Base-by-base conservation (phyloP, 805 yeast genomes). In the Yamadazyma akitaensis region DNA sequence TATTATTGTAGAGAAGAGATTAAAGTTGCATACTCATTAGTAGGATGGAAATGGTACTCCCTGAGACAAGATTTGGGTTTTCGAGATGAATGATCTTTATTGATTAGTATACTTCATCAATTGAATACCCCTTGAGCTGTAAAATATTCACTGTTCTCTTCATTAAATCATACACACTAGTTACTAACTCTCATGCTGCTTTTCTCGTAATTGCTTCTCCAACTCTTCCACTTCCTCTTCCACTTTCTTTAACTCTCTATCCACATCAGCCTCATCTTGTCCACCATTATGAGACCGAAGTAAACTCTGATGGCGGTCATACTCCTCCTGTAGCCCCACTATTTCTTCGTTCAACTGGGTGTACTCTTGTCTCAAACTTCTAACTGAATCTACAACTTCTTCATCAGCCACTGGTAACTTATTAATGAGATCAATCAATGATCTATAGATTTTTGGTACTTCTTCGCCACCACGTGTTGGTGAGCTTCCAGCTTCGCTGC, bases 151-250 rank as follows among this genome's bases (percentile, higher is more conserved):
- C 10, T 28, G n/a, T 28, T 12, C n/a, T 28, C 3, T 28, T 28
- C 32, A 28, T 28, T 28, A 28, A 9, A 28, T 28, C 32, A 28
- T 32, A 13, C 21, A 16, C 19, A 10, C 12, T 8, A 24, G 11
- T 16, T 31, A 31, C 30, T 17, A 33, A 11, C 21, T 13, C 38
- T n/a, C 10, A 9, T 34, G 34, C 28, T 18, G 25, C 35, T 40
- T 34, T 16, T 36, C 41, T 18, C 18, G 51, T 30, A 78, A 51
- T 43, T 72, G 65, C 16, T 49, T 53, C 47, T 79, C 79, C 32
- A 81, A 58, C 17, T 57, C 58, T 38, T 51, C 59, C 8, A 81
- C 72, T 53, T 76, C 81, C 16, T 58, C 63, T 51, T 75, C 79
- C 50, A 77, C 84, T 32, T 60, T 60, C 32, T 19, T 38, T 25